These are phyloP conservation scores for Podaxis rugospora DNA, from an alignment of 768 basidiomycete genomes.

Conservation along the genomic window DNA sequence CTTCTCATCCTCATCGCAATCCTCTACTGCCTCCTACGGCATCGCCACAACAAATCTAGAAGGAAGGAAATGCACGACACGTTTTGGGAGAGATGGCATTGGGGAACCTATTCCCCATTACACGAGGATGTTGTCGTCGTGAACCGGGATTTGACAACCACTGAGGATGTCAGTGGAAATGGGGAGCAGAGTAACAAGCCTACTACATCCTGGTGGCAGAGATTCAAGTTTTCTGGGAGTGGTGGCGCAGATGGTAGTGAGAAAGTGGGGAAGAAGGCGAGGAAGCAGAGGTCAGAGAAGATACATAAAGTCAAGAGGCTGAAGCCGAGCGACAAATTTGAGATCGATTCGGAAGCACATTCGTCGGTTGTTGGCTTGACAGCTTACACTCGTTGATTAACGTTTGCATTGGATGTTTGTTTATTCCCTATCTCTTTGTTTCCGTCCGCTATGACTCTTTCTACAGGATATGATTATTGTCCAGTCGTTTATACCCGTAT, in stretches of 20 bases:
- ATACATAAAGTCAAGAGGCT: constrained; percentile 3
- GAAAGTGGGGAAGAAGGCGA: not conserved
- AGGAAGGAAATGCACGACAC: not conserved
- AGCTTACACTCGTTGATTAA: not conserved
- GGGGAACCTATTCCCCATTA: not conserved
- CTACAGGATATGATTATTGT: not conserved
- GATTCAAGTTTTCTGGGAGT: not conserved
- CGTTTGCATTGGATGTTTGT: not conserved
- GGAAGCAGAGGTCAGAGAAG: not conserved
- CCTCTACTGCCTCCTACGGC: not conserved
- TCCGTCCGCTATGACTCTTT: not conserved
- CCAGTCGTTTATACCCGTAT: not conserved
- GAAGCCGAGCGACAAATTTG: not conserved
- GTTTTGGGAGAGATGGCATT: constrained; percentile 5
- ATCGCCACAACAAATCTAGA: not conserved
- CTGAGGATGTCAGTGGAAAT: not conserved
- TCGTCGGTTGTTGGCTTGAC: not conserved
- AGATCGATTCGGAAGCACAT: constrained; percentile 3
- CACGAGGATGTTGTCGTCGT: not conserved
- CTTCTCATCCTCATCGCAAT: not conserved
- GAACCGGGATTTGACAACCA: not conserved
- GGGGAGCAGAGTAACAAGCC: not conserved
- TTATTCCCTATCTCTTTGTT: not conserved
- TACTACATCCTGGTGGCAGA: not conserved
- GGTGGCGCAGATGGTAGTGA: not conserved